Conservation (phyloP, 768 basidiomycete genomes). For the Solioccasus polychromus region DNA sequence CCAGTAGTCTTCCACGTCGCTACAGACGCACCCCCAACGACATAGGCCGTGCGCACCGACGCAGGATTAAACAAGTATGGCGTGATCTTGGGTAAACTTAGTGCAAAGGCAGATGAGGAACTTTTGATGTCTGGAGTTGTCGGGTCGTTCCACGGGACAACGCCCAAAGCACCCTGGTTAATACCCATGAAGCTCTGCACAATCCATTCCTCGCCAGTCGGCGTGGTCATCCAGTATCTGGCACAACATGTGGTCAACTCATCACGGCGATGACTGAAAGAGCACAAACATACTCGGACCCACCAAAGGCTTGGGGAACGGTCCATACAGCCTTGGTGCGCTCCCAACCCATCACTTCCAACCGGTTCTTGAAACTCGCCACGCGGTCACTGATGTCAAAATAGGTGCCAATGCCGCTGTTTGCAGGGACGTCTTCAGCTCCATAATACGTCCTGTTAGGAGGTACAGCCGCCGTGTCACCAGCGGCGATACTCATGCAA, state of each 20-base stretch:
- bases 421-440: conserved; percentile 18
- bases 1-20: conserved; percentile 49
- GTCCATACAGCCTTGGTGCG: conserved; percentile 71
- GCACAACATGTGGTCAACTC: neutral
- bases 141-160: conserved; percentile 51
- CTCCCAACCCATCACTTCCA: conserved; percentile 66
- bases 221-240: conserved; percentile 60
- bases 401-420: conserved; percentile 39
- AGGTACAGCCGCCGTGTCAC: conserved; percentile 33
- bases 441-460: conserved; percentile 23
- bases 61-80: conserved; percentile 44
- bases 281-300: conserved; percentile 24
- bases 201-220: conserved; percentile 69
- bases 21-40: conserved; percentile 43
- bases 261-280: neutral
- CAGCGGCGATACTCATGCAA: conserved; percentile 46
- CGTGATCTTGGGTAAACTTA: conserved; percentile 42
- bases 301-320: conserved; percentile 76
- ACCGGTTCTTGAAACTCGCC: conserved; percentile 58
- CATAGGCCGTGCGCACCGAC: conserved; percentile 39
- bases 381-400: conserved; percentile 67
- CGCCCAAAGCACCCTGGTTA: conserved; percentile 66
- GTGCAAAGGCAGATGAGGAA: conserved; percentile 48
- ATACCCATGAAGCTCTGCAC: conserved; percentile 63
- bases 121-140: conserved; percentile 51